Base-by-base conservation (phyloP, 176 grass and related monocot species). In the Poa pratensis region DNA sequence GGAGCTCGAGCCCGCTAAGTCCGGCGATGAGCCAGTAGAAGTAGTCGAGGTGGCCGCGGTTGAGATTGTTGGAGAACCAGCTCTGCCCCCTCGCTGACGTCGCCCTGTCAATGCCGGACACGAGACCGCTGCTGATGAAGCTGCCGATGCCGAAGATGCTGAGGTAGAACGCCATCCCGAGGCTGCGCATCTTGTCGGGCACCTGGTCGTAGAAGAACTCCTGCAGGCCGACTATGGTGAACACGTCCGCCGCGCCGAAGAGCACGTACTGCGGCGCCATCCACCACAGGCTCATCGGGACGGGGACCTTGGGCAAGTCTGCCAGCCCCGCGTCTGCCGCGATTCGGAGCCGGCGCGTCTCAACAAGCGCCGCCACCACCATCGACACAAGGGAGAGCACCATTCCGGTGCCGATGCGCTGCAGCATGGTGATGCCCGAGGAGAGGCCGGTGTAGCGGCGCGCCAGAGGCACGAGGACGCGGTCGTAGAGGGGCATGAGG, bases 191-290 rank as follows among this genome's bases (percentile, higher is more conserved):
- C 86, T 81, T 87, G 79, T 87, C 86, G 32, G 84, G 88, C 49
- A 95, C 90, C 86, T 93, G 89, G 73, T 91, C 84, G 35, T 96
- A 95, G 90, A 95, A 95, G 86, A 95, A 92, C 88, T 95, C 93
- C 81, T 92, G 87, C 69, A 92, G 68, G 1, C 94, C 91, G 23
- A 96, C 83, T 76, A 90, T 87, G 69, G 83, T 78, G 84, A 91
- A 89, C 53, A 90, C 91, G 87, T 93, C 83, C 15, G 83, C 81
- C 8, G 76, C 85, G 22, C 85, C 89, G 76, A 90, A 84, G 68
- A 90, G 75, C 77, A 79, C 76, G 86, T 96, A 91, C 51, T 87
- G 86, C 72, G 91, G 94, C 67, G 88, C 88, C 80, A 93, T 89
- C 94, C 94, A 96, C 94, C 94, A 96, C 64, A 96, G 52, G 75